Percentiles rank a stretch among this genome's conserved stretches.
Conservation (phyloP, 2,329 filamentous ascomycete genomes). For the Ciborinia camelliae region DNA sequence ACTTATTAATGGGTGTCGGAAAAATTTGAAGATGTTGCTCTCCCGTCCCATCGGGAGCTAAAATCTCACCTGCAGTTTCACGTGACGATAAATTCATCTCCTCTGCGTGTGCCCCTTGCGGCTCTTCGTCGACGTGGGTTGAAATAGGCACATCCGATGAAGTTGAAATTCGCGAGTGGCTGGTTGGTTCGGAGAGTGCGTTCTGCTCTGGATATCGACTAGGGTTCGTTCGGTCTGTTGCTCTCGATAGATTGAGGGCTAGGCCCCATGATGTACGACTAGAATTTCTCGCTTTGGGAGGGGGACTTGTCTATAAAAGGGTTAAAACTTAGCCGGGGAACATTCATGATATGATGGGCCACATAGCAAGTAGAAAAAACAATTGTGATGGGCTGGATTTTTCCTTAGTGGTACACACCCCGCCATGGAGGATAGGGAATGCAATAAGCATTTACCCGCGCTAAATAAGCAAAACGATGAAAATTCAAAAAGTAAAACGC, state of each 20-base stretch:
- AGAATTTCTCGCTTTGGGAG: slow-evolving; percentile 39
- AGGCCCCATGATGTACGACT: slow-evolving; percentile 47
- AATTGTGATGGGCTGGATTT: slow-evolving; percentile 33
- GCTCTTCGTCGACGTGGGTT: background rate
- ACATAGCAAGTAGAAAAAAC: slow-evolving; percentile 33
- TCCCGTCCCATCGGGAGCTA: slow-evolving; percentile 23
- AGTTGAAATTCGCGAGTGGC: background rate
- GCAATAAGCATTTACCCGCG: slow-evolving; percentile 25
- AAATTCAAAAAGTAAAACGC: slow-evolving; percentile 31
- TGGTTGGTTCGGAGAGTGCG: slow-evolving; percentile 11
- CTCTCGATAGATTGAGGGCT: slow-evolving; percentile 14
- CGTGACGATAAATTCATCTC: slow-evolving; percentile 11
- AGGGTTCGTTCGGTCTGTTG: slow-evolving; percentile 1
- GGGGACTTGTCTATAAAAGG: slow-evolving; percentile 39
- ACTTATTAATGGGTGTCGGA: slow-evolving; percentile 39
- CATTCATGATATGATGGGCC: slow-evolving; percentile 31
- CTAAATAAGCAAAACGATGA: slow-evolving; percentile 32
- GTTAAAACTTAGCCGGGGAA: slow-evolving; percentile 35
- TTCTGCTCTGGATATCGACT: background rate
- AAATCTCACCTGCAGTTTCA: slow-evolving; percentile 20
- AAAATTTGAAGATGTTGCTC: slow-evolving; percentile 10
- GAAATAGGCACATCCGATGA: slow-evolving; percentile 10
- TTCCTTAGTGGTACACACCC: slow-evolving; percentile 37
- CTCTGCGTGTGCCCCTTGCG: background rate
- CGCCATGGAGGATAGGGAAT: slow-evolving; percentile 35